Conservation (phyloP, 495 filamentous ascomycete genomes). For the Neurospora sp. region DNA sequence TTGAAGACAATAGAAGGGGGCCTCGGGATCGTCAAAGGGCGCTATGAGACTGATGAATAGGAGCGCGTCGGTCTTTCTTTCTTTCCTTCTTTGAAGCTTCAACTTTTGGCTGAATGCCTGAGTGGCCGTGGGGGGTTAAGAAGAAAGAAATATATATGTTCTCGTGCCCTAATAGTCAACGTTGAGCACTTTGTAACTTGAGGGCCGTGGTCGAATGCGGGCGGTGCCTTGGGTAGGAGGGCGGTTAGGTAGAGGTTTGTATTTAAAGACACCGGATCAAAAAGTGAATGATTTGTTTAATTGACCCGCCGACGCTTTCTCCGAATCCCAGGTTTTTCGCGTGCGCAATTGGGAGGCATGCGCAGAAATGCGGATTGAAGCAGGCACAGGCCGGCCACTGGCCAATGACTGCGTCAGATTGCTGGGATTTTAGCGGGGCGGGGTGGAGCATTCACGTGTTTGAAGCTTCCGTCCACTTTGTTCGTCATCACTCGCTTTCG, state of each 20-base stretch:
- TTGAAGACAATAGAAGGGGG: neutral
- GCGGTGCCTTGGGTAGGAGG: neutral
- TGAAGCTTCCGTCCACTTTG: neutral
- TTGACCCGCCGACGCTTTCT: constrained; percentile 12
- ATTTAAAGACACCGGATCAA: neutral
- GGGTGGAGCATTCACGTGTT: constrained; percentile 14
- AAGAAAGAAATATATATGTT: neutral
- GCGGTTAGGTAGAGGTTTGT: neutral
- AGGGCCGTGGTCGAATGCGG: neutral
- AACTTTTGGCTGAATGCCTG: neutral
- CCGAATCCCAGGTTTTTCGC: constrained; percentile 18
- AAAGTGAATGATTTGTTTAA: constrained; percentile 16
- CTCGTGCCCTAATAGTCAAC: neutral
- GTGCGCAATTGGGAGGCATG: constrained; percentile 18
- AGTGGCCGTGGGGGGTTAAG: neutral
- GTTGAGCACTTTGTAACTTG: neutral
- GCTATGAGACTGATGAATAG: neutral
- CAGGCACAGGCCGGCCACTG: constrained; percentile 4
- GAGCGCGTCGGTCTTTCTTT: neutral
- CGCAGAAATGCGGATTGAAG: constrained; percentile 10
- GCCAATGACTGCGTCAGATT: constrained; percentile 7
- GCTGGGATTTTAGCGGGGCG: constrained; percentile 3
- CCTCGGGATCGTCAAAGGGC: neutral
- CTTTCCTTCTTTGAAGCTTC: neutral
- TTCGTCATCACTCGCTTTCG: constrained; percentile 7